phyloP scores from a whole-genome alignment of 2,329 filamentous ascomycete genomes.

The Trichoderma pleuroti region DNA sequence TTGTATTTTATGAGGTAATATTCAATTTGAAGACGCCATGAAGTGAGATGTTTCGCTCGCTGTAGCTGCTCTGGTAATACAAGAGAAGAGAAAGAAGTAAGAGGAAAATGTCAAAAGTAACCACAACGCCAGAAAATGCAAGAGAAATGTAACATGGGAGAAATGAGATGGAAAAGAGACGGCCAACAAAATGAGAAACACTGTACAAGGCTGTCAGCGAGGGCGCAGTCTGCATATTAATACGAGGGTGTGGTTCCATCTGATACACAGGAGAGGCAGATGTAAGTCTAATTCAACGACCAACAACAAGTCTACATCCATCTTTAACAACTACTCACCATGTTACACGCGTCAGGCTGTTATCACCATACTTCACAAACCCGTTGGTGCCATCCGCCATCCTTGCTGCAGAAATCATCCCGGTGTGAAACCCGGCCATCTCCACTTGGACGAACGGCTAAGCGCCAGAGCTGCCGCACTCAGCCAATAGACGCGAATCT shows the following conservation, averaged over 20 bases:
- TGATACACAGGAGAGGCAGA: too few species aligned
- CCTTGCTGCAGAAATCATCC: not conserved
- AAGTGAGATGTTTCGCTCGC: too few species aligned
- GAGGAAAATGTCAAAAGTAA: not conserved
- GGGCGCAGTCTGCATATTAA: too few species aligned
- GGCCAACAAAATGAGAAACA: too few species aligned
- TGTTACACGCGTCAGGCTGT: not conserved
- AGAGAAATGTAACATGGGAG: too few species aligned
- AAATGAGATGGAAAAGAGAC: too few species aligned
- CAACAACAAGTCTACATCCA: not conserved
- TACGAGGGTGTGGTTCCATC: too few species aligned
- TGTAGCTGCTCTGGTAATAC: too few species aligned
- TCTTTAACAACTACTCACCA: not conserved
- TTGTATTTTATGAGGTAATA: too few species aligned
- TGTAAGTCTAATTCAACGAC: not conserved
- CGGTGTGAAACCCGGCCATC: not conserved
- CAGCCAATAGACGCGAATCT: conserved; percentile 1
- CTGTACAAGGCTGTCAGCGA: too few species aligned
- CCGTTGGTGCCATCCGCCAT: not conserved
- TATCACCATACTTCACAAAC: not conserved
- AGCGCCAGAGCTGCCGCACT: not conserved
- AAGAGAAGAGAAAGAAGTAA: not conserved
- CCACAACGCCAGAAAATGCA: too few species aligned
- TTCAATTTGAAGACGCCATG: not conserved
- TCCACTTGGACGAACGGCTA: not conserved